phyloP scores from a whole-genome alignment of 306 rosid species.

The Nissolia schottii region DNA sequence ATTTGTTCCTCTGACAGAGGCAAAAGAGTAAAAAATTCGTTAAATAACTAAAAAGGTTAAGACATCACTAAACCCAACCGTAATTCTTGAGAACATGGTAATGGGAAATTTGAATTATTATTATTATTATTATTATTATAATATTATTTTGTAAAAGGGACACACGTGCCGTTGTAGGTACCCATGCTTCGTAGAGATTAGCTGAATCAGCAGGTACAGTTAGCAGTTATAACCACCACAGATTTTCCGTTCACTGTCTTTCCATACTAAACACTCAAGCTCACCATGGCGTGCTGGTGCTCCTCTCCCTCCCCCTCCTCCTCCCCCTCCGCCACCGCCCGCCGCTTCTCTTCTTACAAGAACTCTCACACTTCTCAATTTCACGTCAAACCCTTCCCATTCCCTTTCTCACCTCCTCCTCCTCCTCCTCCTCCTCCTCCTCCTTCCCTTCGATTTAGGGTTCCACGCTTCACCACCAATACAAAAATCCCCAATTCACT shows the following conservation, averaged over 20 bases:
- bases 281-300: slow-evolving; percentile 30
- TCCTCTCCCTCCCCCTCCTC: slow-evolving; percentile 13
- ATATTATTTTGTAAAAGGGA: background rate
- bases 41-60: too few species aligned
- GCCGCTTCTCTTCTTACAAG: background rate
- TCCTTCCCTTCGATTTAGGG: slow-evolving; percentile 16
- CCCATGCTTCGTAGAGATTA: background rate
- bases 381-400: background rate
- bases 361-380: background rate
- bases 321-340: background rate
- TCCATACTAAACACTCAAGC: background rate
- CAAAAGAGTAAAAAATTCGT: too few species aligned
- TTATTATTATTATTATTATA: too few species aligned
- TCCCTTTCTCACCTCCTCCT: slow-evolving; percentile 6
- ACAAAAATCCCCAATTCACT: background rate
- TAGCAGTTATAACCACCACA: slow-evolving; percentile 11
- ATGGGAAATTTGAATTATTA: too few species aligned
- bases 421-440: background rate
- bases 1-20: too few species aligned
- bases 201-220: background rate
- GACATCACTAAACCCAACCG: too few species aligned
- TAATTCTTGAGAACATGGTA: too few species aligned
- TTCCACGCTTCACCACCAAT: slow-evolving; percentile 9
- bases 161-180: background rate
- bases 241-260: background rate